These are phyloP conservation scores for Saprolegnia parasitica DNA, from an alignment of 352 stramenopile species.

Conservation along the genomic window DNA sequence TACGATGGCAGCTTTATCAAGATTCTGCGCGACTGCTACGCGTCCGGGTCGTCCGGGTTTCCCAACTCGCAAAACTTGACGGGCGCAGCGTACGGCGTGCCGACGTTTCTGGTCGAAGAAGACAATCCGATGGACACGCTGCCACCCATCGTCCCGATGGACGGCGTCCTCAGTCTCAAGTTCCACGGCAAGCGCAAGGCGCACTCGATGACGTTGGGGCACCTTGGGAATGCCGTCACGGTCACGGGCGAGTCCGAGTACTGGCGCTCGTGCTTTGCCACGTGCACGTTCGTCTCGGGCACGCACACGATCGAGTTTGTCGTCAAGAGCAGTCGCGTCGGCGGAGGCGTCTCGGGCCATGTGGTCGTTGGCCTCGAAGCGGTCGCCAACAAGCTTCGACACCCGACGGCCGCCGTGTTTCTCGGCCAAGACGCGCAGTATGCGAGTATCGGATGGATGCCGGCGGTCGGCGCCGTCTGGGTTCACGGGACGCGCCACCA, in stretches of 20 bases:
- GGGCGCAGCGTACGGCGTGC: constrained; percentile 76
- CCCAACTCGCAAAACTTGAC: constrained; percentile 84
- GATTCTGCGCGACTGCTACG: constrained; percentile 82
- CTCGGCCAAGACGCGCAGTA: constrained; percentile 39
- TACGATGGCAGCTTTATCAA: constrained; percentile 84
- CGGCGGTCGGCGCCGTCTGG: constrained; percentile 71
- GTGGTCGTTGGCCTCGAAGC: constrained; percentile 68
- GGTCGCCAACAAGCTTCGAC: not conserved
- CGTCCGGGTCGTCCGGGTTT: constrained; percentile 72
- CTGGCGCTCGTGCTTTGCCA: constrained; percentile 65
- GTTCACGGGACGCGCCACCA: constrained; percentile 48
- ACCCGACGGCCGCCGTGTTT: constrained; percentile 35
- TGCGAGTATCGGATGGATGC: constrained; percentile 77
- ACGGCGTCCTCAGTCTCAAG: constrained; percentile 49
- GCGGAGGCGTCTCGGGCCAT: constrained; percentile 60
- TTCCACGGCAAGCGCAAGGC: constrained; percentile 66
- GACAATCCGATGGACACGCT: constrained; percentile 62
- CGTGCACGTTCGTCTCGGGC: constrained; percentile 55
- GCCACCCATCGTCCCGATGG: constrained; percentile 52
- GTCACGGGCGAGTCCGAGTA: constrained; percentile 45
- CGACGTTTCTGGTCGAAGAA: constrained; percentile 78
- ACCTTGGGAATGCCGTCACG: constrained; percentile 62
- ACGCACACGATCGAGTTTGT: constrained; percentile 75
- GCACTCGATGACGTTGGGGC: constrained; percentile 57
- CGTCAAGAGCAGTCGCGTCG: constrained; percentile 62